Evolutionary conservation across 2,329 filamentous ascomycete genomes (phyloP).

Genomic region (Ascochyta pisi): DNA sequence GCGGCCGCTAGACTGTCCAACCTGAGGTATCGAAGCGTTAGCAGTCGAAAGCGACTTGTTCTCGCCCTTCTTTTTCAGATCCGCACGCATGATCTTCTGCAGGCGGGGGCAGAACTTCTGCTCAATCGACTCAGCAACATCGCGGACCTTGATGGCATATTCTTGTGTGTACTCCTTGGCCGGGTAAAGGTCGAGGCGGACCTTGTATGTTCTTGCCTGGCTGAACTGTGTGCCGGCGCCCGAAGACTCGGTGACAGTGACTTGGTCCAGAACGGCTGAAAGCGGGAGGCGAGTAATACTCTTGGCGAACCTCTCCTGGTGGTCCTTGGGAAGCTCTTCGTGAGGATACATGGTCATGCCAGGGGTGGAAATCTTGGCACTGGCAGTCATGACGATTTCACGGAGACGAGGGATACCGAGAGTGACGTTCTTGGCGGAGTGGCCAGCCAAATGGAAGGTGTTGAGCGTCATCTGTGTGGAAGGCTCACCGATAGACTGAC

Average conservation of each 20-base stretch:
- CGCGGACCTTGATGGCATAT: conserved; percentile 80
- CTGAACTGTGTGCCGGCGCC: conserved; percentile 72
- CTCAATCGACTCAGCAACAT: conserved; percentile 83
- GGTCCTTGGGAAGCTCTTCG: conserved; percentile 70
- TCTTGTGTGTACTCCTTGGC: conserved; percentile 81
- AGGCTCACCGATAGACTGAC: conserved; percentile 95
- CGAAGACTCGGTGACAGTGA: conserved; percentile 79
- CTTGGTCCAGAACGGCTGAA: conserved; percentile 81
- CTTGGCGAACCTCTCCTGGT: conserved; percentile 85
- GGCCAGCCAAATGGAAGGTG: conserved; percentile 98
- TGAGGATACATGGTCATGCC: conserved; percentile 85
- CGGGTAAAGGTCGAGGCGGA: conserved; percentile 84
- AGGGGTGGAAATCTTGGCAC: conserved; percentile 85
- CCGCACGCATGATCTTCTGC: conserved; percentile 72
- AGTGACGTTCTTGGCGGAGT: conserved; percentile 98
- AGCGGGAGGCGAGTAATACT: conserved; percentile 86
- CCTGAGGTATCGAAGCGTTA: conserved; percentile 74
- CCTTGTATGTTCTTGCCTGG: conserved; percentile 83
- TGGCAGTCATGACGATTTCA: conserved; percentile 98
- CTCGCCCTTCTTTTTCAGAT: conserved; percentile 78
- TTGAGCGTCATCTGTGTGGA: conserved; percentile 99
- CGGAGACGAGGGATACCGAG: conserved; percentile 95
- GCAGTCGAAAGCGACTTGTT: conserved; percentile 61
- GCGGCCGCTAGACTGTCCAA: conserved; percentile 69
- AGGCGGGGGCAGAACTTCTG: conserved; percentile 77